Percentiles rank a stretch among this genome's conserved stretches.
phyloP scores from a whole-genome alignment of 192 early-diverging fungal species.

The Chytriomyces sp. region DNA sequence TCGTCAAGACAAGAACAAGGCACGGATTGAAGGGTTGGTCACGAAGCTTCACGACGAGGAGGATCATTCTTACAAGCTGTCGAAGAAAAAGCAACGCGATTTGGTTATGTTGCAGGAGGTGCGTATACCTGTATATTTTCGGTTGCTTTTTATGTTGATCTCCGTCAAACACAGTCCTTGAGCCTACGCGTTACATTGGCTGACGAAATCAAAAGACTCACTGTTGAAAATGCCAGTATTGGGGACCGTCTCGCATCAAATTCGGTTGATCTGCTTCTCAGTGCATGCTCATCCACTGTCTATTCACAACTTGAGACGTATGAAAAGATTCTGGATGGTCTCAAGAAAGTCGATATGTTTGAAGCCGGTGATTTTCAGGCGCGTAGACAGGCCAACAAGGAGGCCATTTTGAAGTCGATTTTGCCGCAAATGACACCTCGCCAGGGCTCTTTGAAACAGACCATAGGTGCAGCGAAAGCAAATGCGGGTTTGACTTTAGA shows the following conservation, averaged over 20 bases:
- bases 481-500: too few species aligned
- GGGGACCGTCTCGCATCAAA: conserved; percentile 48
- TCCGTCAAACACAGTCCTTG: conserved; percentile 38
- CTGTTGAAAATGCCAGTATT: conserved; percentile 43
- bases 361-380: neutral
- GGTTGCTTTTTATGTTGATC: neutral
- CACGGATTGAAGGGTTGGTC: conserved; percentile 43
- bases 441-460: neutral
- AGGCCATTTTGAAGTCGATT: neutral
- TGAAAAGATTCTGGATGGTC: conserved; percentile 53
- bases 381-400: neutral
- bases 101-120: conserved; percentile 47
- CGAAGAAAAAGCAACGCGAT: conserved; percentile 57
- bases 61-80: conserved; percentile 44
- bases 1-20: conserved; percentile 47
- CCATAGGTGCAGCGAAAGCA: neutral
- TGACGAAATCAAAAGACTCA: conserved; percentile 60
- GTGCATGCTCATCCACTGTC: conserved; percentile 38
- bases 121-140: neutral
- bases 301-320: conserved; percentile 50
- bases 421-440: neutral
- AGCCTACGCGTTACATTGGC: conserved; percentile 46
- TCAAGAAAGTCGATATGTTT: conserved; percentile 49
- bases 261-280: conserved; percentile 44
- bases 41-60: conserved; percentile 49